These are phyloP conservation scores for Esteya vermicola DNA, from an alignment of 2,329 filamentous ascomycete species.

Conservation along the genomic window DNA sequence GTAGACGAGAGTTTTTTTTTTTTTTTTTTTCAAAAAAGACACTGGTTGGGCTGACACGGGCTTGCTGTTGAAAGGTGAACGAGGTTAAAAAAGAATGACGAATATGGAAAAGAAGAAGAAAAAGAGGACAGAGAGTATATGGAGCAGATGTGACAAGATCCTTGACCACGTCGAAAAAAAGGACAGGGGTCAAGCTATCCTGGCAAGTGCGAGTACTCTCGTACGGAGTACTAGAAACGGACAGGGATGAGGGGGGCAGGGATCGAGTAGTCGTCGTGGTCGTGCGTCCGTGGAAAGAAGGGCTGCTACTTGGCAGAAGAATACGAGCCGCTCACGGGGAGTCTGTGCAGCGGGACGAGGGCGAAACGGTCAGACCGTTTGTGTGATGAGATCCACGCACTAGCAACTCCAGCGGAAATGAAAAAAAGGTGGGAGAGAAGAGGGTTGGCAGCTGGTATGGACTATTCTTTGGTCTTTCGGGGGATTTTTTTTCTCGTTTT, in stretches of 20 bases:
- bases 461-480: no score
- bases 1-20: no score
- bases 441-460: no score
- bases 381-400: background rate
- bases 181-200: background rate
- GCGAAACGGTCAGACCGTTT: background rate
- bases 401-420: conserved; percentile 1
- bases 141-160: background rate
- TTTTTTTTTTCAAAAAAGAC: no score
- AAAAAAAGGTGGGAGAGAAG: background rate
- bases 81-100: background rate
- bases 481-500: no score
- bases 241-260: background rate
- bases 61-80: background rate
- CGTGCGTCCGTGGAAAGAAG: background rate
- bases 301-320: background rate
- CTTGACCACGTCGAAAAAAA: background rate
- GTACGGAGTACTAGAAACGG: background rate
- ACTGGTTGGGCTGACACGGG: no score
- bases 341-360: background rate
- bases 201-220: no score
- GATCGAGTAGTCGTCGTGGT: background rate
- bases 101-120: background rate
- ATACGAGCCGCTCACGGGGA: background rate
- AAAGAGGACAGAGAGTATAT: background rate